phyloP scores from a whole-genome alignment of 2,329 filamentous ascomycete species.

The Bipolaris oryzae region DNA sequence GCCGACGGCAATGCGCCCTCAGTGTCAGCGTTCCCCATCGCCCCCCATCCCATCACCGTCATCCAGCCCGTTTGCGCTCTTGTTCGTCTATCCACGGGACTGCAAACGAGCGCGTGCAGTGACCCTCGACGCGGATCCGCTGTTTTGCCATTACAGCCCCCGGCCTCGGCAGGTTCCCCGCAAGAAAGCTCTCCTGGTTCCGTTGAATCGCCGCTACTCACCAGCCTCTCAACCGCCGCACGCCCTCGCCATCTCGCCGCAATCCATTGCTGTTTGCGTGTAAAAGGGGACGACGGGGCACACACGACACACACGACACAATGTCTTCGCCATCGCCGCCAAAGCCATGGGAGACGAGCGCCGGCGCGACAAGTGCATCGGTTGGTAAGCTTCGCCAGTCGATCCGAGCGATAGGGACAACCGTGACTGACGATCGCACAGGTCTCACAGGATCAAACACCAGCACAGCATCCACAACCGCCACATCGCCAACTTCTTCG shows the following conservation, averaged over 20 bases:
- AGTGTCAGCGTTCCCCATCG: slow-evolving; percentile 1
- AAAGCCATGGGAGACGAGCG: slow-evolving; percentile 93
- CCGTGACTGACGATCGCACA: slow-evolving; percentile 35
- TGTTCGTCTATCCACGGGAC: background rate
- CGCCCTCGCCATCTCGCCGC: slow-evolving; percentile 13
- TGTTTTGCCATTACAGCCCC: slow-evolving; percentile 4
- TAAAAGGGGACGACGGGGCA: slow-evolving; percentile 27
- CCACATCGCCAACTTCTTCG: slow-evolving; percentile 46
- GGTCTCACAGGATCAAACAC: slow-evolving; percentile 42
- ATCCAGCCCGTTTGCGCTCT: background rate
- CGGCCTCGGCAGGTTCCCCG: slow-evolving; percentile 15
- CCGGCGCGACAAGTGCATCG: slow-evolving; percentile 58
- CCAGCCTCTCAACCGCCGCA: slow-evolving; percentile 9
- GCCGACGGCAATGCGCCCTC: slow-evolving; percentile 8
- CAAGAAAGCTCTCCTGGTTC: slow-evolving; percentile 9
- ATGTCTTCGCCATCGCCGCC: slow-evolving; percentile 79
- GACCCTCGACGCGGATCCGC: slow-evolving; percentile 23
- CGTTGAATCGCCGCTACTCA: slow-evolving; percentile 13
- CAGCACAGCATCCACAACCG: slow-evolving; percentile 49
- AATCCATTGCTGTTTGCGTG: slow-evolving; percentile 16
- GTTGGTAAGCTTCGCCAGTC: slow-evolving; percentile 40
- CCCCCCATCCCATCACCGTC: background rate
- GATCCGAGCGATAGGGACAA: slow-evolving; percentile 18
- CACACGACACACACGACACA: slow-evolving; percentile 23
- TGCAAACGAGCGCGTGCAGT: slow-evolving; percentile 6